Evolutionary conservation across 805 yeast genomes (phyloP), one percentile per base, ranked within the genome.

Genomic region (Candida berthetii): DNA sequence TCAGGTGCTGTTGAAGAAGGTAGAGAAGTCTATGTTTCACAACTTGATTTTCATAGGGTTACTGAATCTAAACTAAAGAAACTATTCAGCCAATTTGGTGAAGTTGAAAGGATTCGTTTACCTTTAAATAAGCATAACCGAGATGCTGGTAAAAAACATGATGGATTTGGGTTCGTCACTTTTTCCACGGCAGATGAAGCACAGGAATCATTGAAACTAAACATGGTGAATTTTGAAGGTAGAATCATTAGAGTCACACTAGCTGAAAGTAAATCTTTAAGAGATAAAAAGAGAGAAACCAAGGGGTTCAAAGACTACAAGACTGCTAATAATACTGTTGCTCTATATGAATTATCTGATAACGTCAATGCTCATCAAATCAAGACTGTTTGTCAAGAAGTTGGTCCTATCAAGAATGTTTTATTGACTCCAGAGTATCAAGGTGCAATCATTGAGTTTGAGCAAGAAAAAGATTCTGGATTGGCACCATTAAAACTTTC

Each of bases 121-220:
- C 86, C 85, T 2, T 43, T 71, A 36, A 56, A 57, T 25, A 38
- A 40, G 2, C 56, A 52, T 24, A 55, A 57, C 7, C 48, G 42
- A 32, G 38, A 42, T 3, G 44, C 40, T 28, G 46, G 48, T 3
- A 56, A 55, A 29, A 62, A 60, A 27, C 63, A 80, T 52, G 78
- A 76, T 36, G 90, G 91, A 0, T 80, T 71, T 56, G 95, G 82
- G 0, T 84, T 85, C 53, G 61, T 85, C 0, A 64, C 75, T 0
- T 84, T 77, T 49, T 43, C 52, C 2, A 58, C 60, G 0, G 54
- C 58, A 8, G 68, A 65, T 1, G 71, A 68, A 3, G 85, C 88
- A 0, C 52, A 60, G 0, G 54, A 55, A 3, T 79, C 87, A 0
- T 47, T 80, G 11, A 53, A 56, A 9, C 46, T 70, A 37, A 66